Base-by-base conservation (phyloP, 1,284 basidiomycete species). In the Marasmius oreades region DNA sequence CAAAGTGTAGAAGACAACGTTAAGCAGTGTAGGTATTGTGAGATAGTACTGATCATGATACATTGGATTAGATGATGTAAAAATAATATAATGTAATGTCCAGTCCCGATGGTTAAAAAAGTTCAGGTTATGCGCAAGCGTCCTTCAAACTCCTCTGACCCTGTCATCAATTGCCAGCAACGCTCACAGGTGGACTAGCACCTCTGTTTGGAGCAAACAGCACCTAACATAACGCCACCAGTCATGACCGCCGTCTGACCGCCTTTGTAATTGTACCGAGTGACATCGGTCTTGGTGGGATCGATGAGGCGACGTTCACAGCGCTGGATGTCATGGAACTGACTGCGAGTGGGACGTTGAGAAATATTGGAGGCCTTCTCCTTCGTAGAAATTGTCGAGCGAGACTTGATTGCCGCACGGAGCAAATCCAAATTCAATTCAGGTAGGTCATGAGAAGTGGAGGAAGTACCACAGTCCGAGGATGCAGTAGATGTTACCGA, bases 191-290 rank as follows among this genome's bases (percentile, higher is more conserved):
- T 20, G 39, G n/a, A 20, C 39, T 18, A 42, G 39, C 39, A 42
- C 16, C 39, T 42, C 5, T 42, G 28, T 31, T 31, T 4, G n/a
- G 39, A 42, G 39, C 14, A 16, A 42, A 46, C 47, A 51, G 37
- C 39, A 28, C 57, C 57, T 2, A 58, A 36, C 57, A 58, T 58
- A 11, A 58, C 57, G 18, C 57, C 57, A 28, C 57, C 57, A 10
- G 52, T 58, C 46, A 58, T 53, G 20, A 58, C 52, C 12, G 36
- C 31, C 4, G 56, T 58, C 42, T 31, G 28, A 10, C 28, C 28
- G 10, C 28, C 28, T 10, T 31, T 31, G 28, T 31, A 31, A 31
- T 10, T 31, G 28, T 31, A 58, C 24, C 37, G 34, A 14, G 44
- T 47, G 24, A 53, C 26, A 31, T 58, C 43, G 20, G 43, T 45